A percentile compares a stretch with the other conserved stretches of the same genome.
phyloP scores from a whole-genome alignment of 306 rosid species.

The Quercus cerris region DNA sequence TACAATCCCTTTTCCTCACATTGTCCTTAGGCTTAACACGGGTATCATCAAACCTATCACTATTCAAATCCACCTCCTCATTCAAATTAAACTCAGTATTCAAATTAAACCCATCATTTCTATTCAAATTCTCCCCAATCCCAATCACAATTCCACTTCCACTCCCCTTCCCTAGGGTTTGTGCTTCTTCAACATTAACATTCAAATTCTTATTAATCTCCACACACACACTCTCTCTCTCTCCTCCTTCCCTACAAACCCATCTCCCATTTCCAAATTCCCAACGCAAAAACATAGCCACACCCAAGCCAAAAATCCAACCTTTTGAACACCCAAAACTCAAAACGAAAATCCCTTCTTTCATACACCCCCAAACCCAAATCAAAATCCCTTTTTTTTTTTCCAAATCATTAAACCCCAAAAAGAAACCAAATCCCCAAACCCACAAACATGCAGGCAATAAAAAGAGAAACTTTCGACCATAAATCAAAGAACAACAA shows the following conservation, averaged over 20 bases:
- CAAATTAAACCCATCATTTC: slow-evolving; percentile 59
- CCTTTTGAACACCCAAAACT: too few relatives aligned
- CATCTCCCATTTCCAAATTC: slow-evolving; percentile 21
- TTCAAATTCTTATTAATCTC: slow-evolving; percentile 28
- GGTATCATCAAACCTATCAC: slow-evolving; percentile 25
- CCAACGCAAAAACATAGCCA: neutral
- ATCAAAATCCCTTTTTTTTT: too few relatives aligned
- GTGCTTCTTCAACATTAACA: slow-evolving; percentile 16
- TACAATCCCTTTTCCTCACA: slow-evolving; percentile 42
- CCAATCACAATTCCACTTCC: slow-evolving; percentile 6
- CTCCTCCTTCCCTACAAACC: slow-evolving; percentile 35
- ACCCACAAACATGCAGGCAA: too few relatives aligned
- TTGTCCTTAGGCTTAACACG: slow-evolving; percentile 17
- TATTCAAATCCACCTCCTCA: slow-evolving; percentile 44
- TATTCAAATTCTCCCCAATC: slow-evolving; percentile 33
- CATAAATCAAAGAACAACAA: too few relatives aligned
- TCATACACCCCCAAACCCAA: too few relatives aligned
- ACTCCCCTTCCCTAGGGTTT: slow-evolving; percentile 22
- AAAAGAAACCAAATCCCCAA: too few relatives aligned
- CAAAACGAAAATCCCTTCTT: too few relatives aligned
- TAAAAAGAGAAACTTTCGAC: too few relatives aligned
- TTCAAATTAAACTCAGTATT: slow-evolving; percentile 57
- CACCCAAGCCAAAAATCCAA: too few relatives aligned
- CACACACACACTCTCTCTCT: neutral
- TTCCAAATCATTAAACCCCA: too few relatives aligned